Conservation (phyloP, 2,329 filamentous ascomycete genomes). For the Colletotrichum higginsianum region DNA sequence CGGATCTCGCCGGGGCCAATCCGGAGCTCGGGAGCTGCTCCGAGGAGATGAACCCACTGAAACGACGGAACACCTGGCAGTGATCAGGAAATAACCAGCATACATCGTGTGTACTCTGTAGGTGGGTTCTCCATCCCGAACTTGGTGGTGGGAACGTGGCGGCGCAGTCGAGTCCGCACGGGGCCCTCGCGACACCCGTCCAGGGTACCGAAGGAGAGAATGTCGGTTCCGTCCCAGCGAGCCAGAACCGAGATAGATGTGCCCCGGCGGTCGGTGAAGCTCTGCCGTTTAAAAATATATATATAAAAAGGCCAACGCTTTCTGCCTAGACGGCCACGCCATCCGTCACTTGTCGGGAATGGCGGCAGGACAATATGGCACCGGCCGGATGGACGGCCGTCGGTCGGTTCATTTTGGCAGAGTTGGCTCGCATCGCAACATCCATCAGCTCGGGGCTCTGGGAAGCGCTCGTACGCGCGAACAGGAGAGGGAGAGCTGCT, state of each 20-base stretch:
- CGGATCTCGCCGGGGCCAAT: slow-evolving; percentile 35
- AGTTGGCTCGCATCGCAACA: background rate
- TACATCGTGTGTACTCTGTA: background rate
- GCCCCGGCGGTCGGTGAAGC: too few relatives aligned
- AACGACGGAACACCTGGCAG: slow-evolving; percentile 16
- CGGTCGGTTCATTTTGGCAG: background rate
- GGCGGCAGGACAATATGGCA: background rate
- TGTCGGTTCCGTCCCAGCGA: background rate
- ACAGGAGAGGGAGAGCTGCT: slow-evolving; percentile 2
- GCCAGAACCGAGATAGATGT: background rate
- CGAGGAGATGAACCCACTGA: slow-evolving; percentile 14
- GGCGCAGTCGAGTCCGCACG: slow-evolving; percentile 4
- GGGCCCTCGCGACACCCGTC: background rate
- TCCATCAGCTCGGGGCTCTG: background rate
- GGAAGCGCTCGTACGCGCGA: background rate
- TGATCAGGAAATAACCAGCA: slow-evolving; percentile 5
- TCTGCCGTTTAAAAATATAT: too few relatives aligned
- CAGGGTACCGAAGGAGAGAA: background rate
- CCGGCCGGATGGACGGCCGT: background rate
- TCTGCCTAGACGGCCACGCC: background rate
- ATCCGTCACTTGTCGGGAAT: background rate
- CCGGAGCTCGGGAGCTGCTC: slow-evolving; percentile 17
- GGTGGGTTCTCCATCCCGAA: slow-evolving; percentile 5
- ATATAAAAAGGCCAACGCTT: background rate
- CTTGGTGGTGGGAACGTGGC: slow-evolving; percentile 2